These are phyloP conservation scores for Boletus rubescentipes DNA, from an alignment of 768 basidiomycete species.

Conservation along the genomic window DNA sequence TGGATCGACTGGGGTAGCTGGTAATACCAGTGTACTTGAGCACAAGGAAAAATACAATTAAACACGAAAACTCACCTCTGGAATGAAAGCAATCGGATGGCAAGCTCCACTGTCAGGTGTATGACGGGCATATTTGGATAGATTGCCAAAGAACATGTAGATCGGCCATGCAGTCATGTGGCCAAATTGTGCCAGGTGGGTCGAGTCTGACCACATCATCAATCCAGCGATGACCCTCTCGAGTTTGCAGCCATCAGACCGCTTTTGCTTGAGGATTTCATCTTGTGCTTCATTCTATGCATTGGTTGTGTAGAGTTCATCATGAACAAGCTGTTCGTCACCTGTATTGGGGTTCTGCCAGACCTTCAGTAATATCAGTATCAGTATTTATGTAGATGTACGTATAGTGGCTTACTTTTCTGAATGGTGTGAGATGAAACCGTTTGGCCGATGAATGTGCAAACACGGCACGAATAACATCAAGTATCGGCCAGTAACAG, in stretches of 20 bases:
- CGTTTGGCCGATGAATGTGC: background rate
- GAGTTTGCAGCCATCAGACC: background rate
- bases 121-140: background rate
- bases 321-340: background rate
- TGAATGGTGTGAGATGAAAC: background rate
- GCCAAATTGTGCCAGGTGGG: background rate
- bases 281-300: background rate
- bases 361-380: background rate
- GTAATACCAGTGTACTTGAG: background rate
- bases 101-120: background rate
- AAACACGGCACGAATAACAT: background rate
- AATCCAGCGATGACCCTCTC: background rate
- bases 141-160: background rate
- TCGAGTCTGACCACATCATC: background rate
- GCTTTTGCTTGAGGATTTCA: background rate
- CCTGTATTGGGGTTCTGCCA: background rate
- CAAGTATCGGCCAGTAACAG: background rate
- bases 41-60: background rate
- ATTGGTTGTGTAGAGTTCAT: background rate
- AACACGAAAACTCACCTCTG: background rate
- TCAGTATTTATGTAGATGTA: background rate
- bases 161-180: background rate
- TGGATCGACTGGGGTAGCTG: background rate
- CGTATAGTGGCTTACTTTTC: background rate
- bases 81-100: background rate